phyloP scores from a whole-genome alignment of 2,329 filamentous ascomycete species.

The Macrophomina pseudophaseolina region DNA sequence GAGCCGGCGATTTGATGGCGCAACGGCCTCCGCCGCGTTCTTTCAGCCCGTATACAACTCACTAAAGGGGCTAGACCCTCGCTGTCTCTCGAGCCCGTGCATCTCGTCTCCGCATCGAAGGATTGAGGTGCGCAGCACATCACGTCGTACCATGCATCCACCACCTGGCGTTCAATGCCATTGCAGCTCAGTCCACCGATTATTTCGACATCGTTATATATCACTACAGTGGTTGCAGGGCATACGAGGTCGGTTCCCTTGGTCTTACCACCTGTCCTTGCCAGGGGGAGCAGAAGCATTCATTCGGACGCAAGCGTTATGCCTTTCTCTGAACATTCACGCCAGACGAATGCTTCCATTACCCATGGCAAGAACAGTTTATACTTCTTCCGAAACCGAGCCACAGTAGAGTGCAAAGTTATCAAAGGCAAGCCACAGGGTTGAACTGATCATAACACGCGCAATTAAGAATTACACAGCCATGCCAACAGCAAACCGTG shows the following conservation, averaged over 20 bases:
- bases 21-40: background rate
- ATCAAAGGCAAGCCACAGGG: too few relatives aligned
- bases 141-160: slow-evolving; percentile 4
- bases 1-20: background rate
- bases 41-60: slow-evolving; percentile 3
- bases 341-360: too few relatives aligned
- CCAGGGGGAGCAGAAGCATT: too few relatives aligned
- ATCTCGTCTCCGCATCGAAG: slow-evolving; percentile 17
- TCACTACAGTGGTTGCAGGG: background rate
- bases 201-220: background rate
- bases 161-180: slow-evolving; percentile 13
- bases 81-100: slow-evolving; percentile 1
- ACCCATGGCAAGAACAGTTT: too few relatives aligned
- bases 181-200: background rate
- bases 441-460: background rate
- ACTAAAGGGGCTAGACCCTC: background rate
- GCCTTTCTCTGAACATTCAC: too few relatives aligned
- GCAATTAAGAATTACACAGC: background rate
- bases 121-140: slow-evolving; percentile 10
- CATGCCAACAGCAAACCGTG: background rate
- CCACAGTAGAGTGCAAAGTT: too few relatives aligned
- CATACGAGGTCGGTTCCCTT: background rate
- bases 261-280: too few relatives aligned
- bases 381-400: too few relatives aligned
- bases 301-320: too few relatives aligned